Evolutionary conservation across 345 rosid species (phyloP), one percentile per base, ranked within the genome.

Genomic region (Acer negundo): DNA sequence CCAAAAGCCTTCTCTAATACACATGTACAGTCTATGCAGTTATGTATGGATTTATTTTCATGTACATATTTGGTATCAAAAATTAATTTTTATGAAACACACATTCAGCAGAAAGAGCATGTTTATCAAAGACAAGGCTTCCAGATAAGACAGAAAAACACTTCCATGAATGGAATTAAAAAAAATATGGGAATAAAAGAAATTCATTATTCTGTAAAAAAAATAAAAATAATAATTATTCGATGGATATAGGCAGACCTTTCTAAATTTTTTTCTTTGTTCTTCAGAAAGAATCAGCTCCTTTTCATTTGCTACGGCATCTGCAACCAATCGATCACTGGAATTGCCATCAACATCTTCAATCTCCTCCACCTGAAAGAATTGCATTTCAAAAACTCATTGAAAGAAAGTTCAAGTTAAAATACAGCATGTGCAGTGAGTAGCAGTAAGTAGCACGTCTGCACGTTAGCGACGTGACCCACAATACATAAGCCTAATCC

Each of bases 351-450:
- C 96, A 77, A 97, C 86, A 77, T 97, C 99, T 56, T 89, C 95
- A 86, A 97, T 94, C 89, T 97, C 99, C 85, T 97, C 99, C 70
- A 97, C 97, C 99, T 97, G 88, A 62, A 67, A 73, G 68, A 75
- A 13, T 55, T 15, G 10, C 4, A 19, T 59, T 59, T 70, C 69
- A 80, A 78, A 62, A 69, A 53, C 55, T 42, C 49, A 31, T 59
- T 20, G 55, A 55, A 67, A 55, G 61, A 78, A 77, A 44, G 59
- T 59, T 5, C 24, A 42, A 56, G 28, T 62, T 51, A 15, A 67
- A 28, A 67, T 2, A 40, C 31, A 22, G 19, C 24, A 62, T 59
- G 3, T 49, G 28, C 38, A 62, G 13, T 26, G 31, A 13, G 26
- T 28, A 67, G 51, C 75, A 68, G 31, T 44, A 77, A 62, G 75